Base-by-base conservation (phyloP, 148 eudicot genomes). In the Agrostemma githago region DNA sequence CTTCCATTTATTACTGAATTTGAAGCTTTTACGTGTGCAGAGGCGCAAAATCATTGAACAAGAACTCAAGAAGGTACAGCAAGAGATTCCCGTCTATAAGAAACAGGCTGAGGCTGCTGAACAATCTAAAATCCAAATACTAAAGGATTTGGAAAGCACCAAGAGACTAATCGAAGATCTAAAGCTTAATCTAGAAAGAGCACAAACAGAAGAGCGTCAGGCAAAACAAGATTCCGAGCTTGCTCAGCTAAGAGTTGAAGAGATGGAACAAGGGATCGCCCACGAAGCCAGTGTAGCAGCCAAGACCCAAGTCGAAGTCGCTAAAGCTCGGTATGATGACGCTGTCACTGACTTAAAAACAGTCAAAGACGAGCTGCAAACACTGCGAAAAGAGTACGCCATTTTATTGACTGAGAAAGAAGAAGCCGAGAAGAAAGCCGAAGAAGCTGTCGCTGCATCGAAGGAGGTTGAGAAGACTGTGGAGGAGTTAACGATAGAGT, bases 141-240 rank as follows among this genome's bases (percentile, higher is more conserved):
- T 94, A 6, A 92, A 87, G 75, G 97, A 92, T 77, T 87, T 94
- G 21, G 97, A 94, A 72, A 85, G 78, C 87, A 85, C 92, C n/a
- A 91, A 92, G 81, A 83, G 96, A 73, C 93, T 82, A 57, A 82
- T 94, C 51, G 98, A 94, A 79, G 98, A 92, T 75, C 66, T 94
- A 67, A 94, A 94, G 83, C 87, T 92, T 38, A 94, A 87, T 80
- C 89, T 94, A 1, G 98, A 94, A 82, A 85, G 93, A 75, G 93
- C 89, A 68, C 89, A 88, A 37, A 92, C 89, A 3, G 96, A 92
- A 82, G 98, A 94, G 76, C 84, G 83, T 26, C 97, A 94, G 77
- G 98, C 98, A 8, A 91, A 92, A 79, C 98, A 94, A 71, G 98
- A 94, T 74, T 85, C 96, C 17, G 98, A 91, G 77, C 96, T 94